Evolutionary conservation across 169 alveolate genomes (phyloP).

Genomic region (Eimeria acervulina): DNA sequence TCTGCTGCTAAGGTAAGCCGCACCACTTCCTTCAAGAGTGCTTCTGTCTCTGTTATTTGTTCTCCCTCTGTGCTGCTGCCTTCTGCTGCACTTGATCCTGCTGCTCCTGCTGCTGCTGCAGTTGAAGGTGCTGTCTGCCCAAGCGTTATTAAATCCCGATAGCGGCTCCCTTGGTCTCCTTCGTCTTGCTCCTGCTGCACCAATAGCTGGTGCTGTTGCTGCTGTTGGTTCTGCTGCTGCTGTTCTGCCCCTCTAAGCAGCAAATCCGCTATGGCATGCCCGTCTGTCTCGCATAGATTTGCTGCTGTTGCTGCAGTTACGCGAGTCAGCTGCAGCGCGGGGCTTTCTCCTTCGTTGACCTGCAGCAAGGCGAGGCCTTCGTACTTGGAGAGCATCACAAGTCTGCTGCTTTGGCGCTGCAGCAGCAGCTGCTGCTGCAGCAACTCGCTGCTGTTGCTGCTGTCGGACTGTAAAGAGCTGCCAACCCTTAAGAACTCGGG

Average conservation of each 20-base stretch:
- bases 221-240: constrained; percentile 18
- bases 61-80: not conserved
- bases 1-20: constrained; percentile 45
- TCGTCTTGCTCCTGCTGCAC: constrained; percentile 57
- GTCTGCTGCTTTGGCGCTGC: constrained; percentile 51
- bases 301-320: constrained; percentile 25
- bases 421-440: constrained; percentile 35
- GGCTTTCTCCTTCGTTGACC: constrained; percentile 20
- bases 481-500: constrained; percentile 81
- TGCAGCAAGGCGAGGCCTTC: constrained; percentile 63
- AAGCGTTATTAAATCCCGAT: not conserved
- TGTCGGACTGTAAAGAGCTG: constrained; percentile 16
- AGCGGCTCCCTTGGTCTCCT: not conserved
- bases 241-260: constrained; percentile 28
- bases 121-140: not conserved
- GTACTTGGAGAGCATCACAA: constrained; percentile 37
- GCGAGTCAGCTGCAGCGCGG: constrained; percentile 25
- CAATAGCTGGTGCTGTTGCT: constrained; percentile 56
- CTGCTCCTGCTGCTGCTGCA: not conserved
- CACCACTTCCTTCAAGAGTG: not conserved
- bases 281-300: constrained; percentile 16
- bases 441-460: constrained; percentile 35
- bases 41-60: constrained; percentile 48
- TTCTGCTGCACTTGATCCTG: not conserved
- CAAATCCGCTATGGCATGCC: constrained; percentile 52